Conservation (phyloP, 2,329 filamentous ascomycete genomes). For the Trichoderma sp. region DNA sequence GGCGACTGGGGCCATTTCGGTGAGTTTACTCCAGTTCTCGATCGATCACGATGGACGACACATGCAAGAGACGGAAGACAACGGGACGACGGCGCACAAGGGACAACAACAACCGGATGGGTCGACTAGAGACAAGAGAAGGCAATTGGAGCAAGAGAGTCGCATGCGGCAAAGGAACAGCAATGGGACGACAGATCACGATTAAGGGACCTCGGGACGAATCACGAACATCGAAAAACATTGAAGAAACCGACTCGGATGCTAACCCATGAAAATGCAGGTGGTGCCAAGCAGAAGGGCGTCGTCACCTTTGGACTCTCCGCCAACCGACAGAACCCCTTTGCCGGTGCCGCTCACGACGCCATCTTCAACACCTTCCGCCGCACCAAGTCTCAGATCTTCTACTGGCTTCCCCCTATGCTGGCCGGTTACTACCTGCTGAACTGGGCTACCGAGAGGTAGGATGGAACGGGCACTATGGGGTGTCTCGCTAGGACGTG, state of each 20-base stretch:
- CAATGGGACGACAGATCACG: neutral
- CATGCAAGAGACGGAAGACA: neutral
- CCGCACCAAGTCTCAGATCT: slow-evolving; percentile 79
- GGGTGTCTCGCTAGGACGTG: neutral
- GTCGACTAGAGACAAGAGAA: neutral
- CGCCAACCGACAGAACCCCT: slow-evolving; percentile 84
- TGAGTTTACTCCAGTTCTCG: slow-evolving; percentile 50
- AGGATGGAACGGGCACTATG: slow-evolving; percentile 40
- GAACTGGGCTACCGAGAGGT: slow-evolving; percentile 92
- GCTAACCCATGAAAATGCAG: slow-evolving; percentile 40
- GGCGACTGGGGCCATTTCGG: slow-evolving; percentile 75
- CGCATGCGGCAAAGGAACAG: neutral
- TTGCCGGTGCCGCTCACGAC: slow-evolving; percentile 74
- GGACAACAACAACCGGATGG: neutral
- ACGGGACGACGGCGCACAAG: too few species aligned
- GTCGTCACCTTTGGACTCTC: slow-evolving; percentile 74
- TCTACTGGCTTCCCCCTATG: slow-evolving; percentile 84
- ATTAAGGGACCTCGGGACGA: neutral
- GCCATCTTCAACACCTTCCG: slow-evolving; percentile 96
- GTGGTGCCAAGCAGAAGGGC: slow-evolving; percentile 63
- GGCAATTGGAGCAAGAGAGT: neutral
- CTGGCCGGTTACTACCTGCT: slow-evolving; percentile 78
- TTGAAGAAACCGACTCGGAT: slow-evolving; percentile 13
- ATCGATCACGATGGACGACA: neutral
- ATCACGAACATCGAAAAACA: neutral